Base-by-base conservation (phyloP, 2,329 filamentous ascomycete species). In the Pseudogymnoascus sp. region DNA sequence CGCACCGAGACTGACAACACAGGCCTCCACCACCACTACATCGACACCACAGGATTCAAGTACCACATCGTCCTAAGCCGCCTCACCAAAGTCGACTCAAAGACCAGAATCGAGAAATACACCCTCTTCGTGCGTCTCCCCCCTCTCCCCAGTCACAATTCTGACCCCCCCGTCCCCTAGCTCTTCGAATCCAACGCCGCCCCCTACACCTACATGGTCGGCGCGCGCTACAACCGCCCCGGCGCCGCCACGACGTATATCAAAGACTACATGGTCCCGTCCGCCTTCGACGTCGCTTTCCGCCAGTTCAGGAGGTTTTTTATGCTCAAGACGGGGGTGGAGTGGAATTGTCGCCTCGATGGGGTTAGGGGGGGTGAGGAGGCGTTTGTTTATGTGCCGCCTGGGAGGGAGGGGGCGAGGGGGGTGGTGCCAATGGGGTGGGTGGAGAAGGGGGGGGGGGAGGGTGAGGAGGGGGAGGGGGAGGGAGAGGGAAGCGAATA, bases 11-110 rank as follows among this genome's bases (percentile, higher is more conserved):
- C 44, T 57, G 10, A 57, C n/a, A 19, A 57, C 33, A 57, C 64
- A 87, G 86, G 79, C 35, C 76, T 84, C n/a, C 84, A 86, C 70
- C 85, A 85, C 65, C 74, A 89, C 65, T 91, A 88, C 74, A 76
- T 74, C 17, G 90, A 95, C 71, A 63, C 69, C 2, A 81, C 81
- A 0, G 82, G 80, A 59, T 90, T 91, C 71, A 73, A 77, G 3
- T 91, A 91, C 74, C 79, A 86, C 62, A 76, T 90, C 64, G 78
- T 79, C 0, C 75, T 95, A 13, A 80, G 80, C 2, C 83, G 88
- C 71, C 71, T 82, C 75, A 73, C 79, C 71, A 40, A 35, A 10
- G 40, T 73, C 65, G 71, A 73, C 13, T 68, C 69, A 4, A 76
- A 77, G 10, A 81, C 82, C 40, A 71, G 75, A 0, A 82, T 83